phyloP scores from a whole-genome alignment of 306 rosid genomes.

The Ochetophila trinervis region DNA sequence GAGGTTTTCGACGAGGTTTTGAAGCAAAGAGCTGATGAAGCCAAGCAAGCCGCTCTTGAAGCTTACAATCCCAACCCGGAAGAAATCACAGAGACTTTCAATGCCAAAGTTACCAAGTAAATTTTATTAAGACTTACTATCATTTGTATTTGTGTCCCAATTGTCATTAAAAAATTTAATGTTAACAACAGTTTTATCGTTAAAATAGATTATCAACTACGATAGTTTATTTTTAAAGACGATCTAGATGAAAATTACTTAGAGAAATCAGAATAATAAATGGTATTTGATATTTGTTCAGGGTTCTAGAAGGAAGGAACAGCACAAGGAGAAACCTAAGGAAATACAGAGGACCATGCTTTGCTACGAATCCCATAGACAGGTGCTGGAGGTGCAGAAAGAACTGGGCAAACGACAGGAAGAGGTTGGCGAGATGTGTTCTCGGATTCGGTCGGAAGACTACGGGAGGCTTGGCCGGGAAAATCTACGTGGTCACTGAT shows the following conservation, averaged over 20 bases:
- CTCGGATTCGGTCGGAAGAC: slow-evolving; percentile 68
- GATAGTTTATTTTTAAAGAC: no score
- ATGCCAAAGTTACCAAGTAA: slow-evolving; percentile 37
- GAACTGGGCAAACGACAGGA: slow-evolving; percentile 60
- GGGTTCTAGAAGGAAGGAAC: slow-evolving; percentile 34
- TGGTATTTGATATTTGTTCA: no score
- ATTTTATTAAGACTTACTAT: no score
- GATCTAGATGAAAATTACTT: no score
- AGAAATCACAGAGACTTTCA: slow-evolving; percentile 37
- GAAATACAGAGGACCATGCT: slow-evolving; percentile 28
- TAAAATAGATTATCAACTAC: no score
- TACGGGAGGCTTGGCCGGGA: slow-evolving; percentile 53
- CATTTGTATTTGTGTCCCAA: no score
- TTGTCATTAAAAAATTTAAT: no score
- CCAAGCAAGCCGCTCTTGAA: slow-evolving; percentile 36
- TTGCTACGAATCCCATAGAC: slow-evolving; percentile 79
- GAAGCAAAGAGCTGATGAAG: slow-evolving; percentile 24
- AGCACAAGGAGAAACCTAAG: slow-evolving; percentile 49
- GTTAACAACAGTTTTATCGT: no score
- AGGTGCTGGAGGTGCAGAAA: slow-evolving; percentile 72
- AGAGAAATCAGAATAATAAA: no score
- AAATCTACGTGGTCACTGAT: slow-evolving; percentile 49
- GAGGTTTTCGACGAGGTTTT: slow-evolving; percentile 40
- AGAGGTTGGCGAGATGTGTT: slow-evolving; percentile 47
- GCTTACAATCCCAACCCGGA: slow-evolving; percentile 55